A percentile compares a stretch with the other conserved stretches of the same genome.
phyloP scores from a whole-genome alignment of 805 yeast genomes.

The Metschnikowia aberdeeniae region DNA sequence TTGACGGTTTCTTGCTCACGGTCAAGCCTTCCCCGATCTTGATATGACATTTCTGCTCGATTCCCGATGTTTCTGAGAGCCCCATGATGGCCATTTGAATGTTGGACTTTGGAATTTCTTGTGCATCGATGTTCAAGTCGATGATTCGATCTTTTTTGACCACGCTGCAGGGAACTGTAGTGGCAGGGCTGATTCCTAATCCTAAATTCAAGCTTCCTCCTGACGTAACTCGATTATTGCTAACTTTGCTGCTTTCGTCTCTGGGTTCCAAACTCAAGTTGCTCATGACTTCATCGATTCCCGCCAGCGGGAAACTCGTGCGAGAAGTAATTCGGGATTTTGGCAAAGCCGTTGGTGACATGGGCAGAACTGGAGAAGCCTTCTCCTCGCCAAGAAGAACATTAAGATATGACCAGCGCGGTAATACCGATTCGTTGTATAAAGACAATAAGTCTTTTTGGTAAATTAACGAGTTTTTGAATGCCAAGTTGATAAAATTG shows the following conservation, averaged over 20 bases:
- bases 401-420: constrained; percentile 12
- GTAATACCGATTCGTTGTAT: constrained; percentile 10
- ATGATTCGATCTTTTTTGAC: constrained; percentile 27
- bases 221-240: not conserved
- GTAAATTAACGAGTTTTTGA: constrained; percentile 35
- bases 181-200: constrained; percentile 28
- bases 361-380: not conserved
- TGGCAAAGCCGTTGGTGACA: not conserved
- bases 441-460: constrained; percentile 17
- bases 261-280: not conserved
- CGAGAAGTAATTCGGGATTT: not conserved
- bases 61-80: constrained; percentile 1
- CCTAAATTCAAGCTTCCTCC: constrained; percentile 15
- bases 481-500: constrained; percentile 30
- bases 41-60: not conserved
- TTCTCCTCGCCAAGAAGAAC: constrained; percentile 2
- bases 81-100: constrained; percentile 8
- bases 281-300: not conserved
- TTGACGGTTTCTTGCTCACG: not conserved
- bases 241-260: no score
- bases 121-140: constrained; percentile 17
- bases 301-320: constrained; percentile 2
- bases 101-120: constrained; percentile 6
- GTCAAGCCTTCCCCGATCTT: not conserved
- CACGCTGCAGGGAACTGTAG: constrained; percentile 31